phyloP scores from a whole-genome alignment of 2,329 filamentous ascomycete species.

The Reticulascus tulasneorum region DNA sequence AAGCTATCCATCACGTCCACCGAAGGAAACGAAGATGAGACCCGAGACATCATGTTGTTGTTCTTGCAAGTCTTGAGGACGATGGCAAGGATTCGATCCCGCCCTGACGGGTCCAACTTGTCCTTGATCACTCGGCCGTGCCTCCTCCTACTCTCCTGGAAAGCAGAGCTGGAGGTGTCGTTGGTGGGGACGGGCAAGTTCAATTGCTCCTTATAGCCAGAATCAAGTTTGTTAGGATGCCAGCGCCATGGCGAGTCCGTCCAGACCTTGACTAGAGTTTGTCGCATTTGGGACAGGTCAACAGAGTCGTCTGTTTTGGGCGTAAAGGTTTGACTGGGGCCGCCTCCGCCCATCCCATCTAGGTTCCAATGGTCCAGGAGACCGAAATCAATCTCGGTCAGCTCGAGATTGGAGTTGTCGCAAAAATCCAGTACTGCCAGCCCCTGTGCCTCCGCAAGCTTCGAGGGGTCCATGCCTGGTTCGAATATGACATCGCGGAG shows the following conservation, averaged over 20 bases:
- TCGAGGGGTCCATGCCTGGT: slow-evolving; percentile 30
- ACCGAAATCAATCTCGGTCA: slow-evolving; percentile 49
- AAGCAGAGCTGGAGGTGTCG: slow-evolving; percentile 32
- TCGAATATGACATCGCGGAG: slow-evolving; percentile 48
- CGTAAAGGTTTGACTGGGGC: slow-evolving; percentile 20
- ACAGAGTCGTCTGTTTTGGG: slow-evolving; percentile 31
- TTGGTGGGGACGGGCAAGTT: slow-evolving; percentile 39
- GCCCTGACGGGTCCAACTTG: slow-evolving; percentile 40
- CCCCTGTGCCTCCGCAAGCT: slow-evolving; percentile 32
- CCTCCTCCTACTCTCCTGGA: slow-evolving; percentile 32
- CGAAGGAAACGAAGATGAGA: slow-evolving; percentile 59
- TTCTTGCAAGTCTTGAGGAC: slow-evolving; percentile 56
- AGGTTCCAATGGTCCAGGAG: slow-evolving; percentile 46
- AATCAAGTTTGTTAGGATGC: slow-evolving; percentile 41
- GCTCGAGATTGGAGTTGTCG: slow-evolving; percentile 43
- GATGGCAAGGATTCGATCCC: slow-evolving; percentile 62
- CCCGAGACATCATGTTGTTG: slow-evolving; percentile 43
- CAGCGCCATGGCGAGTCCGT: slow-evolving; percentile 48
- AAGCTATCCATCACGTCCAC: slow-evolving; percentile 57
- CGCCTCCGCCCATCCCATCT: slow-evolving; percentile 28
- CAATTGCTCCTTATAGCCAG: slow-evolving; percentile 37
- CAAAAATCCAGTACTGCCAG: slow-evolving; percentile 47
- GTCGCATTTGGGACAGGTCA: slow-evolving; percentile 43
- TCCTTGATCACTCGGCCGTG: slow-evolving; percentile 38
- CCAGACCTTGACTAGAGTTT: slow-evolving; percentile 44